Evolutionary conservation across 2,329 filamentous ascomycete genomes (phyloP), one percentile per base, ranked within the genome.

Genomic region (Daldinia sp.): DNA sequence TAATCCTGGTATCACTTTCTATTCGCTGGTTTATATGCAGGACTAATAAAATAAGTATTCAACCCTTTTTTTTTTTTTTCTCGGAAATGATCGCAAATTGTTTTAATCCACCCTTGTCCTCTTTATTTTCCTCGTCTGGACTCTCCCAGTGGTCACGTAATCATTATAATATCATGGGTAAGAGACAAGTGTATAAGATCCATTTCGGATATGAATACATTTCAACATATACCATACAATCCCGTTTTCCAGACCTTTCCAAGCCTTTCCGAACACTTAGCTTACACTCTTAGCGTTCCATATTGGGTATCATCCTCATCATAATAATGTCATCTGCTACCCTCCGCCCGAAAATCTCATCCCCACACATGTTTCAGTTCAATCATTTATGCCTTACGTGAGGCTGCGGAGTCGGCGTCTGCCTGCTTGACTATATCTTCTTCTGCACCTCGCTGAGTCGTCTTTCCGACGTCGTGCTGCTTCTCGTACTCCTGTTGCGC

Each of bases 391-490:
- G 66, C 69, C 53, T 72, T 68, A 39, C 71, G 65, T 44, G 74
- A 63, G 44, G 73, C 73, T 37, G 71, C 58, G 28, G 71, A 65
- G 65, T 77, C 75, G 13, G 85, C 83, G 71, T 88, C 85, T 0
- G 84, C 87, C 84, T 92, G 84, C 87, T 93, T 94, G 80, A 91
- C 82, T 63, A 97, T 86, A 77, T 97, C 93, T 41, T 86, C 82
- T 86, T 97, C 94, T 1, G 91, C 94, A 56, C 93, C 92, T 20
- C 93, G 88, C 86, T 97, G 92, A 77, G 88, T 86, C 20, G 92
- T 92, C 89, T 96, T 97, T 72, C 94, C 94, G 72, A 88, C 82
- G 75, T 96, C 93, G 77, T 96, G 93, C 80, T 91, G 83, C 73
- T 85, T 79, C 79, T 92, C 84, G 77, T 89, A 92, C 78, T 89